Conservation (phyloP, 116 monocot species). For the Papilionanthe hybrid region DNA sequence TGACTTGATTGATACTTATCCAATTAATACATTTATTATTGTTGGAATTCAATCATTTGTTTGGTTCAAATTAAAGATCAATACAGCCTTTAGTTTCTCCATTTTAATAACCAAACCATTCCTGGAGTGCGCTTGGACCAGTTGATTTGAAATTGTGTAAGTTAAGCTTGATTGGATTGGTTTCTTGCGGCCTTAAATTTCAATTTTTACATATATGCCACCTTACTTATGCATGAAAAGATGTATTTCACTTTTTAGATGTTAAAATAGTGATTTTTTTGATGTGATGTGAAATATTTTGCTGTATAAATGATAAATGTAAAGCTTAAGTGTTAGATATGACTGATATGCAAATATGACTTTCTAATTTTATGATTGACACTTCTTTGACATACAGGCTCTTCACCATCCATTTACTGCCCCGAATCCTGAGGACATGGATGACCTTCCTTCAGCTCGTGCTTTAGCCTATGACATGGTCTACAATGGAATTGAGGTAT, state of each 20-base stretch:
- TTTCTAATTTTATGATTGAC: not conserved
- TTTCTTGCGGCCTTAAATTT: not conserved
- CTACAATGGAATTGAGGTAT: constrained; percentile 96
- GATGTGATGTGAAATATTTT: too few relatives aligned
- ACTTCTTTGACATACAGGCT: constrained; percentile 39
- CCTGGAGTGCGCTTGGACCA: not conserved
- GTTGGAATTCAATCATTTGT: not conserved
- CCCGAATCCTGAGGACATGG: constrained; percentile 83
- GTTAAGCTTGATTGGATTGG: not conserved
- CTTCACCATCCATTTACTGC: constrained; percentile 97
- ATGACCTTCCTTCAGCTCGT: constrained; percentile 76
- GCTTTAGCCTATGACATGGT: constrained; percentile 99
- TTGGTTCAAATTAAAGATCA: not conserved
- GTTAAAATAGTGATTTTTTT: too few relatives aligned
- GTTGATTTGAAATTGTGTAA: not conserved
- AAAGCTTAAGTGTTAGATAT: too few relatives aligned
- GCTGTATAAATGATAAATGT: too few relatives aligned
- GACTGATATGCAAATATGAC: too few relatives aligned
- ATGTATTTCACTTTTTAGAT: too few relatives aligned
- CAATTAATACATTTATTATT: not conserved
- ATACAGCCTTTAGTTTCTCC: not conserved
- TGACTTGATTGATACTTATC: not conserved
- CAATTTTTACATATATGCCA: too few relatives aligned
- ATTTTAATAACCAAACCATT: not conserved
- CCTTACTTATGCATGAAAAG: too few relatives aligned